Percentiles rank a stretch among this genome's conserved stretches.
phyloP scores from a whole-genome alignment of 2,329 filamentous ascomycete species.

The Nothopassalora personata region DNA sequence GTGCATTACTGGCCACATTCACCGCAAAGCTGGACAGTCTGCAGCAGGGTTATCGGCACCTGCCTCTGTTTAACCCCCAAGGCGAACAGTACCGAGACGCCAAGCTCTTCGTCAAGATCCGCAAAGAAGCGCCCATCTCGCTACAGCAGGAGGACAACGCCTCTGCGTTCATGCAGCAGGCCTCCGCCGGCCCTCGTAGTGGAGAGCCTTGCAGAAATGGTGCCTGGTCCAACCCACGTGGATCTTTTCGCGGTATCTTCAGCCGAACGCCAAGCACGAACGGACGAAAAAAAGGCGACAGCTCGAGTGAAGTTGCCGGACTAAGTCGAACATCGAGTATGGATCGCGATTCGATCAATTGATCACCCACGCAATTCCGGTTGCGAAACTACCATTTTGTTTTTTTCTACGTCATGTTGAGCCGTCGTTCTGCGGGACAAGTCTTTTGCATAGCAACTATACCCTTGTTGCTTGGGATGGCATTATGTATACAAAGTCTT shows the following conservation, averaged over 20 bases:
- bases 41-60: constrained; percentile 85
- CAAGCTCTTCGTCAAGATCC: constrained; percentile 85
- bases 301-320: constrained; percentile 17
- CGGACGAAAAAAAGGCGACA: constrained; percentile 28
- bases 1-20: constrained; percentile 71
- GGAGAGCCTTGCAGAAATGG: background rate
- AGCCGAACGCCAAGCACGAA: constrained; percentile 39
- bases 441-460: background rate
- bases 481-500: background rate
- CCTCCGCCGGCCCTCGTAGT: constrained; percentile 26
- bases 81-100: constrained; percentile 94
- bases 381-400: background rate
- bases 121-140: constrained; percentile 46
- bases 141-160: constrained; percentile 27
- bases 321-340: constrained; percentile 33
- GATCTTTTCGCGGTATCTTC: constrained; percentile 35
- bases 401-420: background rate
- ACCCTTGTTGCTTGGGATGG: background rate
- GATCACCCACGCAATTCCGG: background rate
- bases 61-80: constrained; percentile 80
- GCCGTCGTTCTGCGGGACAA: background rate
- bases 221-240: background rate
- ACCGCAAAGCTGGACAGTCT: constrained; percentile 87
- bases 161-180: constrained; percentile 25
- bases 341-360: constrained; percentile 27